These are phyloP conservation scores for Solanum boliviense DNA, from an alignment of 257 asterid genomes.

Conservation along the genomic window DNA sequence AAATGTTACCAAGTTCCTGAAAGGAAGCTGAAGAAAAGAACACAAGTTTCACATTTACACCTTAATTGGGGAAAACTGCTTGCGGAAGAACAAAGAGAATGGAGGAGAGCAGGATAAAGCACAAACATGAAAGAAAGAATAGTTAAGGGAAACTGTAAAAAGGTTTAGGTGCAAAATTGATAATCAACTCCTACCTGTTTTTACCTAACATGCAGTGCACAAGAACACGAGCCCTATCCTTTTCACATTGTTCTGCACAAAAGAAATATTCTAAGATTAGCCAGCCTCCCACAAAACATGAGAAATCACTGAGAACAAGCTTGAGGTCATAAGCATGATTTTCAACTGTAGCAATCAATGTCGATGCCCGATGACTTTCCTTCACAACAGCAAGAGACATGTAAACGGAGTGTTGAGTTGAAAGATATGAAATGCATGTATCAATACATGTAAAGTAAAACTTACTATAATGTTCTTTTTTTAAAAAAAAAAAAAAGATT, in stretches of 20 bases:
- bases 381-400: neutral
- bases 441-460: neutral
- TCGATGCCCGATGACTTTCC: neutral
- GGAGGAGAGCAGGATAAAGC: neutral
- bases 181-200: slow-evolving; percentile 40
- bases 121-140: neutral
- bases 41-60: neutral
- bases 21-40: neutral
- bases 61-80: neutral
- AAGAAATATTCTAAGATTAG: neutral
- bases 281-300: neutral
- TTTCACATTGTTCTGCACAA: slow-evolving; percentile 77
- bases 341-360: neutral
- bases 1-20: neutral
- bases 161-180: neutral
- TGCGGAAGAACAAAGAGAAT: neutral
- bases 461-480: neutral
- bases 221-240: slow-evolving; percentile 80
- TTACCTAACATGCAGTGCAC: slow-evolving; percentile 97
- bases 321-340: neutral
- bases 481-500: neutral
- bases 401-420: neutral
- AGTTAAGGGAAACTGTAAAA: neutral
- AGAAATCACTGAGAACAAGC: neutral
- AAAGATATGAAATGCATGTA: neutral